A percentile compares a stretch with the other conserved stretches of the same genome.
Conservation (phyloP, 2,329 filamentous ascomycete genomes). For the Monascus ruber region DNA sequence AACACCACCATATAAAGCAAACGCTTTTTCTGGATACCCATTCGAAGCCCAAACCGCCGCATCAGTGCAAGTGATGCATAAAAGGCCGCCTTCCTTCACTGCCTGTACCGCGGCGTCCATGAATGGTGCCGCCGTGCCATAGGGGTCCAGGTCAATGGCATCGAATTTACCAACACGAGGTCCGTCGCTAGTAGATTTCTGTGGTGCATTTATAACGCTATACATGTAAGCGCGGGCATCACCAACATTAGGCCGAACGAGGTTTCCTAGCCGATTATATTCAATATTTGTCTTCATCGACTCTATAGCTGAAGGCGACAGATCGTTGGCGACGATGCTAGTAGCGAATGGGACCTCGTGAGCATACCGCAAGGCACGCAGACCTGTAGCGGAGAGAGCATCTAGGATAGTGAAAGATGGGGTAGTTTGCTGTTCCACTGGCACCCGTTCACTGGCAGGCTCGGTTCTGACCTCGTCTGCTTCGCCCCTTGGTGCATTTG, state of each 20-base stretch:
- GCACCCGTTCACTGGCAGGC: constrained; percentile 1
- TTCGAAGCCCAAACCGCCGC: constrained; percentile 90
- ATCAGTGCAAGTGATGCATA: constrained; percentile 95
- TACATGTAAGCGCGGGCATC: constrained; percentile 94
- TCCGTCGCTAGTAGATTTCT: constrained; percentile 27
- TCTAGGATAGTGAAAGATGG: constrained; percentile 72
- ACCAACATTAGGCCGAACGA: constrained; percentile 61
- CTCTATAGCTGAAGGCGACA: constrained; percentile 63
- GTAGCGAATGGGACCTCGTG: constrained; percentile 80
- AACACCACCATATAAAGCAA: constrained; percentile 81
- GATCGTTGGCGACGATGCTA: constrained; percentile 77
- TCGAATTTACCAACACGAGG: constrained; percentile 55
- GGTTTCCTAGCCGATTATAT: constrained; percentile 64
- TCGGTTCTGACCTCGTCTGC: constrained; percentile 5
- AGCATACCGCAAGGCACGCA: constrained; percentile 82
- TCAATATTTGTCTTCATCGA: constrained; percentile 75
- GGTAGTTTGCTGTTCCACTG: constrained; percentile 24
- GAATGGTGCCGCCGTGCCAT: constrained; percentile 86
- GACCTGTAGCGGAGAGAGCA: constrained; percentile 83
- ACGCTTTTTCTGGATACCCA: constrained; percentile 89
- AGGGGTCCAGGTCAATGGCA: constrained; percentile 92
- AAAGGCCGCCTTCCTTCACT: constrained; percentile 73
- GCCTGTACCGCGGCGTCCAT: constrained; percentile 83
- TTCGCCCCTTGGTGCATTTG: constrained; percentile 1
- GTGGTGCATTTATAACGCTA: constrained; percentile 40